Conservation (phyloP, 2,329 filamentous ascomycete genomes). For the Aspergillus texensis region DNA sequence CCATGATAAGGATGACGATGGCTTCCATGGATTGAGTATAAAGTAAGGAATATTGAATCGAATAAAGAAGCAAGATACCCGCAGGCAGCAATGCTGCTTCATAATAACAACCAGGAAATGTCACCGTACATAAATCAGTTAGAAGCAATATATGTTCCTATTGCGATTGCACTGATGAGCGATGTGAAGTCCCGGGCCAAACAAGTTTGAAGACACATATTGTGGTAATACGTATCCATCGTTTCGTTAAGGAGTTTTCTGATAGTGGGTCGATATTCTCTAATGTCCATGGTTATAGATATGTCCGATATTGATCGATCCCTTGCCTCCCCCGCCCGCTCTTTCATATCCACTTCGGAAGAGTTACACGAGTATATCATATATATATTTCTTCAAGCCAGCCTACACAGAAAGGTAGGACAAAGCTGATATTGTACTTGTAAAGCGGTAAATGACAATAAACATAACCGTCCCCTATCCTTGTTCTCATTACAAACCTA, state of each 20-base stretch:
- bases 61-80: not conserved
- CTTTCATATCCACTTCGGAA: not conserved
- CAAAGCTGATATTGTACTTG: not conserved
- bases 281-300: not conserved
- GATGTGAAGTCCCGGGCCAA: not conserved
- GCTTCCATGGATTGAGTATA: not conserved
- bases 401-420: not conserved
- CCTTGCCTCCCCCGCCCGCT: not conserved
- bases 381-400: not conserved
- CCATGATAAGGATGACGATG: not conserved
- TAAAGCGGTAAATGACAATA: not conserved
- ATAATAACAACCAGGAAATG: not conserved
- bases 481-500: not conserved
- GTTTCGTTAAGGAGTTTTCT: too few species aligned
- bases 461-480: not conserved
- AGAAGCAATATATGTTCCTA: not conserved
- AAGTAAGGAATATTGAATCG: not conserved
- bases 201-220: not conserved
- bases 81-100: too few species aligned
- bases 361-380: not conserved
- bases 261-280: not conserved
- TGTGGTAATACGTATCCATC: too few species aligned
- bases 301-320: not conserved
- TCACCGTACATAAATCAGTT: not conserved
- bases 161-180: not conserved